Conservation (phyloP, 1,284 basidiomycete species). For the Papiliotrema laurentii region DNA sequence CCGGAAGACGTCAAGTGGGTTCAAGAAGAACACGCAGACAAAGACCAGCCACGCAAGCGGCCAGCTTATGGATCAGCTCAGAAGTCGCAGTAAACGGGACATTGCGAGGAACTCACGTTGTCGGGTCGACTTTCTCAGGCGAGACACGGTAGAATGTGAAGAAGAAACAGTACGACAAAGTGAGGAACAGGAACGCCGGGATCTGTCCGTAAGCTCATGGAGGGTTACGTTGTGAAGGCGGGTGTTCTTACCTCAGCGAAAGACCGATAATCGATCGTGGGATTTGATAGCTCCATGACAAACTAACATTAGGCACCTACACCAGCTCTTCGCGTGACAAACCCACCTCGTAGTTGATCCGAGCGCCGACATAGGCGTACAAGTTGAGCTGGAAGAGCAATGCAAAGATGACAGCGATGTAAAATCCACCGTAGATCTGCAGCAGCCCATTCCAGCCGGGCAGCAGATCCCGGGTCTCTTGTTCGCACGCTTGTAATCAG, state of each 20-base stretch:
- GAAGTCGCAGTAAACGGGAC: neutral
- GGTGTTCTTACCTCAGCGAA: slow-evolving; percentile 70
- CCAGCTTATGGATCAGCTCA: slow-evolving; percentile 53
- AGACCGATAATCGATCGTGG: slow-evolving; percentile 70
- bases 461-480: slow-evolving; percentile 57
- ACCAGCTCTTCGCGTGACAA: slow-evolving; percentile 51
- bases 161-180: slow-evolving; percentile 77
- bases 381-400: slow-evolving; percentile 78
- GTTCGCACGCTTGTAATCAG: slow-evolving; percentile 54
- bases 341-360: slow-evolving; percentile 68
- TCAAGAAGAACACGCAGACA: slow-evolving; percentile 59
- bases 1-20: slow-evolving; percentile 69
- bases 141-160: slow-evolving; percentile 70
- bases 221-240: neutral
- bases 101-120: slow-evolving; percentile 40
- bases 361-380: slow-evolving; percentile 65
- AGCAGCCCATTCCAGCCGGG: slow-evolving; percentile 71
- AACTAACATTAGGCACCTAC: slow-evolving; percentile 65
- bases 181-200: slow-evolving; percentile 70
- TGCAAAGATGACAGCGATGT: slow-evolving; percentile 71
- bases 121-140: slow-evolving; percentile 50
- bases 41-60: slow-evolving; percentile 79
- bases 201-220: slow-evolving; percentile 52
- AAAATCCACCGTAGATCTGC: slow-evolving; percentile 71
- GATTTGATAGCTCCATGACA: slow-evolving; percentile 84